Evolutionary conservation across 2,329 filamentous ascomycete species (phyloP).

Genomic region (Hirsutella minnesotensis): DNA sequence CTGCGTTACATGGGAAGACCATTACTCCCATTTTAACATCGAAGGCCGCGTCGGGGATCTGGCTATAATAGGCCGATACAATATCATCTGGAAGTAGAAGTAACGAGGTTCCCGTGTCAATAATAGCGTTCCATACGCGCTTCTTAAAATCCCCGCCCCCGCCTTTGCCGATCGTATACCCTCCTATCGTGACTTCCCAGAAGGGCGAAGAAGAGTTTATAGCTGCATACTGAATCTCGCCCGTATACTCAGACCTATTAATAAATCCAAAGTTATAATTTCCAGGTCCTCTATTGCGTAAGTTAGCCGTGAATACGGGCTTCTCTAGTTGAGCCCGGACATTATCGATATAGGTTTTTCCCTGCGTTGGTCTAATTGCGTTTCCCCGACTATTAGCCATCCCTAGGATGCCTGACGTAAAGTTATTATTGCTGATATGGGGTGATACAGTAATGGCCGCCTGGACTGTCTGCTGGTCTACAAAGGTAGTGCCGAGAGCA

Average conservation of each 20-base stretch:
- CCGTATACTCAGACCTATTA: constrained; percentile 43
- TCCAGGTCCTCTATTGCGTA: constrained; percentile 18
- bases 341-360: constrained; percentile 25
- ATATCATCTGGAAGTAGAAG: constrained; percentile 43
- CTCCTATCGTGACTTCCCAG: constrained; percentile 48
- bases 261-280: constrained; percentile 36
- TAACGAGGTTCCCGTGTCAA: constrained; percentile 61
- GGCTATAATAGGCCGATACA: constrained; percentile 46
- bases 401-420: constrained; percentile 24
- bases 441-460: constrained; percentile 46
- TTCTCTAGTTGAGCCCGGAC: constrained; percentile 14
- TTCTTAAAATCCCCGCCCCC: constrained; percentile 4
- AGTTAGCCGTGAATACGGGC: constrained; percentile 25
- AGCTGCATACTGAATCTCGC: constrained; percentile 40
- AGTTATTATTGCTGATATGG: constrained; percentile 20
- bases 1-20: constrained; percentile 41
- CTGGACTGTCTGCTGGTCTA: constrained; percentile 52
- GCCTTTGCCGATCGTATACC: constrained; percentile 41
- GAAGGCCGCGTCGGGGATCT: constrained; percentile 38
- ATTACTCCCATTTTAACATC: constrained; percentile 38
- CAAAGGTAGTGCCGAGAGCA: constrained; percentile 45
- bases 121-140: constrained; percentile 39
- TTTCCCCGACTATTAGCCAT: constrained; percentile 20
- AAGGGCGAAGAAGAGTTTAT: constrained; percentile 42
- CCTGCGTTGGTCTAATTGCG: constrained; percentile 17